phyloP scores from a whole-genome alignment of 2,329 filamentous ascomycete species.

The Colletotrichum filicis region DNA sequence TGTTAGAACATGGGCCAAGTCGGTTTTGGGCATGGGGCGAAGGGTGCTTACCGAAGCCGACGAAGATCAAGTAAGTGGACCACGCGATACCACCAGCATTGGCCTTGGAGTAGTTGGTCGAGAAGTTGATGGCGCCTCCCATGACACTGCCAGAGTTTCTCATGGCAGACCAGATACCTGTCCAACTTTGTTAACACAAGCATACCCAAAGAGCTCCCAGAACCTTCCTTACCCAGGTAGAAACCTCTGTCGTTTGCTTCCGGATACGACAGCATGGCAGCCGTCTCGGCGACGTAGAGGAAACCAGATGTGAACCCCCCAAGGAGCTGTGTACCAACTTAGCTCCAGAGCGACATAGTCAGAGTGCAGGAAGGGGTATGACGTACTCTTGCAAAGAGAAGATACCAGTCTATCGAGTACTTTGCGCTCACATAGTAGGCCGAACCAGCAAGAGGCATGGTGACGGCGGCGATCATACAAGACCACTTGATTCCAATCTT shows the following conservation, averaged over 20 bases:
- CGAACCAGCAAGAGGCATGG: slow-evolving; percentile 47
- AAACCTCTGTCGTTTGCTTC: slow-evolving; percentile 34
- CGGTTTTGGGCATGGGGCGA: not conserved
- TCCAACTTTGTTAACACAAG: not conserved
- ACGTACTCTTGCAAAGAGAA: slow-evolving; percentile 42
- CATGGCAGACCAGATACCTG: slow-evolving; percentile 40
- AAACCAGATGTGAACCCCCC: slow-evolving; percentile 37
- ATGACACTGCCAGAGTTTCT: slow-evolving; percentile 45
- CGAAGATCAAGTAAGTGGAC: slow-evolving; percentile 43
- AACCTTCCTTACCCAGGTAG: slow-evolving; percentile 22
- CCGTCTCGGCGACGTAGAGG: slow-evolving; percentile 42
- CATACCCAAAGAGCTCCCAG: not conserved
- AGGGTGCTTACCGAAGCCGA: slow-evolving; percentile 37
- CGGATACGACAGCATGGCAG: slow-evolving; percentile 41
- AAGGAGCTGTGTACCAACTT: not conserved
- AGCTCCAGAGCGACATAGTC: not conserved
- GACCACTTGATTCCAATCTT: slow-evolving; percentile 50
- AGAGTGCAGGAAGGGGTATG: no score
- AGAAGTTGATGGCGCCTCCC: slow-evolving; percentile 60
- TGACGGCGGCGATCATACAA: slow-evolving; percentile 47
- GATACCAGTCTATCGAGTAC: slow-evolving; percentile 43
- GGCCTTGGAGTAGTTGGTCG: slow-evolving; percentile 48
- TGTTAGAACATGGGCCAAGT: not conserved
- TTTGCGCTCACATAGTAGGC: slow-evolving; percentile 47
- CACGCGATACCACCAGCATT: slow-evolving; percentile 40